Evolutionary conservation across 495 filamentous ascomycete species (phyloP).

Genomic region (Cercophora sp.): DNA sequence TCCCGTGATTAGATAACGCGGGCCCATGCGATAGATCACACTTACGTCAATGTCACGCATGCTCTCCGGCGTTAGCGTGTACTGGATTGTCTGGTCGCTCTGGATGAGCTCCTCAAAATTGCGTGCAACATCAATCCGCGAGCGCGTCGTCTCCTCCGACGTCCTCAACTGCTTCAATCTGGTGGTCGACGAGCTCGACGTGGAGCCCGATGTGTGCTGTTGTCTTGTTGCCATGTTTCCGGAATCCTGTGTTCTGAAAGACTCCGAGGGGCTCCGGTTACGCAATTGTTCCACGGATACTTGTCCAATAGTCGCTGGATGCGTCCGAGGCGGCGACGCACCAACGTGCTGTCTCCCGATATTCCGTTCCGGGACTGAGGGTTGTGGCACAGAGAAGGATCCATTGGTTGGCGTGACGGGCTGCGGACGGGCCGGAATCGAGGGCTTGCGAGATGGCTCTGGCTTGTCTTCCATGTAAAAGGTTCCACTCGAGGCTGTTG

Average conservation of each 20-base stretch:
- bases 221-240: constrained; percentile 14
- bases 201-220: constrained; percentile 36
- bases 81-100: constrained; percentile 88
- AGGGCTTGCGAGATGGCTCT: constrained; percentile 17
- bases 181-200: constrained; percentile 37
- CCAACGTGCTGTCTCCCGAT: constrained; percentile 24
- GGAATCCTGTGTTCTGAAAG: constrained; percentile 12
- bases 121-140: constrained; percentile 38
- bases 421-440: constrained; percentile 11
- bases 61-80: constrained; percentile 83
- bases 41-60: constrained; percentile 83
- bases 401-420: not conserved
- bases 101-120: constrained; percentile 85
- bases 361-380: constrained; percentile 39
- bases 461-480: constrained; percentile 32
- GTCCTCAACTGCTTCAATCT: constrained; percentile 46
- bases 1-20: not conserved
- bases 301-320: constrained; percentile 29
- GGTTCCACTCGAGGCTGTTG: constrained; percentile 17
- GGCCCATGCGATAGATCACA: not conserved
- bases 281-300: constrained; percentile 29
- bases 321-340: constrained; percentile 17
- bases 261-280: constrained; percentile 19
- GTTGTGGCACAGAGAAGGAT: constrained; percentile 12
- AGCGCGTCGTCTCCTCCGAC: constrained; percentile 48